These are phyloP conservation scores for Penicillium sp. DNA, from an alignment of 2,329 filamentous ascomycete species.

Conservation along the genomic window DNA sequence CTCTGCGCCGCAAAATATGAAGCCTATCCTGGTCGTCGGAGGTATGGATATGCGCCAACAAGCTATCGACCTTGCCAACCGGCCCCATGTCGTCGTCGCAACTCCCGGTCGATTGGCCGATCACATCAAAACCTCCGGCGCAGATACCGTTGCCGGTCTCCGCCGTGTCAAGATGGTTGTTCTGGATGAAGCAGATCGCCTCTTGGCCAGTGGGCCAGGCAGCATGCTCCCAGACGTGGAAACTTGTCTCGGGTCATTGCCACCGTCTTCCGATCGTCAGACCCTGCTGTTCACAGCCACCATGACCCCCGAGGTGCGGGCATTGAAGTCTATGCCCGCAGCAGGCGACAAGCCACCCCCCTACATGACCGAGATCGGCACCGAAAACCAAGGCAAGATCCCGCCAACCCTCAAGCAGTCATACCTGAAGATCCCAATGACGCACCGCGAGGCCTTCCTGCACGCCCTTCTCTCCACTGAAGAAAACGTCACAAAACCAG, in stretches of 20 bases:
- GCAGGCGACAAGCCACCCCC: conserved; percentile 71
- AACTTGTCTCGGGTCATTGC: conserved; percentile 80
- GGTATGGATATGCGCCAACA: conserved; percentile 91
- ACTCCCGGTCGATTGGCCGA: conserved; percentile 92
- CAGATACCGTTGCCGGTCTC: conserved; percentile 84
- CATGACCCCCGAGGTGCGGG: conserved; percentile 86
- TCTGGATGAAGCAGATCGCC: conserved; percentile 90
- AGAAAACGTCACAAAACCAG: conserved; percentile 70
- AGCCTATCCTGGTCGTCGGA: conserved; percentile 85
- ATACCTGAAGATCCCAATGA: conserved; percentile 85
- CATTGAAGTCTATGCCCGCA: conserved; percentile 75
- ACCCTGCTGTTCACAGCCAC: conserved; percentile 96
- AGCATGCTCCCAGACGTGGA: conserved; percentile 95
- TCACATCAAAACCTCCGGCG: conserved; percentile 86
- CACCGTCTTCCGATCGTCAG: conserved; percentile 76
- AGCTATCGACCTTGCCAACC: conserved; percentile 76
- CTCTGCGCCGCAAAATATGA: conserved; percentile 82
- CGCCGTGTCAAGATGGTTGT: conserved; percentile 81
- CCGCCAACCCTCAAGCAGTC: conserved; percentile 79
- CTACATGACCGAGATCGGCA: conserved; percentile 84
- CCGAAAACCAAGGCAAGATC: conserved; percentile 69
- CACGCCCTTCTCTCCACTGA: conserved; percentile 84
- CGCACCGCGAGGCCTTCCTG: conserved; percentile 92
- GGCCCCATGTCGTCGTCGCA: conserved; percentile 90
- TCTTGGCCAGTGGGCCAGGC: conserved; percentile 73